Percentiles rank a stretch among this genome's conserved stretches.
These are phyloP conservation scores for Deakozyma indianensis DNA, from an alignment of 805 yeast genomes.

Conservation along the genomic window DNA sequence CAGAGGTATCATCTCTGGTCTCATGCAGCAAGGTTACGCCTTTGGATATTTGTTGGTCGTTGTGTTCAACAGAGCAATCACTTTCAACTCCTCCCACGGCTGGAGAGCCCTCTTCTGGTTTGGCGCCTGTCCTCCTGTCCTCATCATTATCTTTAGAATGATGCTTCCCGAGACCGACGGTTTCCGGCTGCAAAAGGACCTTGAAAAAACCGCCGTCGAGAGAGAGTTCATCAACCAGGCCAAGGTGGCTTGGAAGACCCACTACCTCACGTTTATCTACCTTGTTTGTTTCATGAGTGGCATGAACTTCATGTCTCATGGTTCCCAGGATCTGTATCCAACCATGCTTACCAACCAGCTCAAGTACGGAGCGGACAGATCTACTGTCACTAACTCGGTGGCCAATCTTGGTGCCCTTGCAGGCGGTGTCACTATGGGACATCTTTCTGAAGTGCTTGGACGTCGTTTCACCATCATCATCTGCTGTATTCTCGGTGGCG, in stretches of 20 bases:
- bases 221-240: conserved; percentile 17
- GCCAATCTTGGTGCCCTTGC: conserved; percentile 53
- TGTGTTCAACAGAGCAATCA: conserved; percentile 48
- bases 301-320: conserved; percentile 60
- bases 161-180: conserved; percentile 47
- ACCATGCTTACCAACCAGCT: conserved; percentile 44
- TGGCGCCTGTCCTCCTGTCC: conserved; percentile 49
- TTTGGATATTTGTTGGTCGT: conserved; percentile 55
- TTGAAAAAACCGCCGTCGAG: conserved; percentile 7
- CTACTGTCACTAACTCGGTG: conserved; percentile 47
- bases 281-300: conserved; percentile 50
- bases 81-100: conserved; percentile 31
- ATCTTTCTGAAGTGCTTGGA: conserved; percentile 41
- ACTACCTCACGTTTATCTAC: conserved; percentile 50
- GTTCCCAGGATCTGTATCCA: conserved; percentile 62
- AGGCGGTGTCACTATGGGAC: conserved; percentile 52
- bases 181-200: conserved; percentile 24
- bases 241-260: conserved; percentile 26
- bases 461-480: conserved; percentile 42
- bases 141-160: conserved; percentile 44
- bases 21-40: conserved; percentile 72
- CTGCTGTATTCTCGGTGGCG: conserved; percentile 41
- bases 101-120: conserved; percentile 72
- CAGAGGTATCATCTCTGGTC: conserved; percentile 48
- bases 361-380: conserved; percentile 28